These are phyloP conservation scores for Actinomortierella wolfii DNA, from an alignment of 371 early-diverging fungal genomes.

Conservation along the genomic window DNA sequence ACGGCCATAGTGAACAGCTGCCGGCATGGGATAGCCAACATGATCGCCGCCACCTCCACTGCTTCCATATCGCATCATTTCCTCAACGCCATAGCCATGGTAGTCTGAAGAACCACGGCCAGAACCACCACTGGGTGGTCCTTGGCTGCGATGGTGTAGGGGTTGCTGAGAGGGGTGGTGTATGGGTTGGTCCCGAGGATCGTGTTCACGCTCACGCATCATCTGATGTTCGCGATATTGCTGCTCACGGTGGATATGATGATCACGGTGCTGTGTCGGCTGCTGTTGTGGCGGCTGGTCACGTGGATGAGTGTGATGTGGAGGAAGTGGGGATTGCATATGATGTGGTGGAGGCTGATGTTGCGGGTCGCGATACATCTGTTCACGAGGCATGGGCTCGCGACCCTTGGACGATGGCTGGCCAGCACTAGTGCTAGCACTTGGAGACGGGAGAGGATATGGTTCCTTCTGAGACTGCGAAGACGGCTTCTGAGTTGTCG, in stretches of 20 bases:
- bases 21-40: conserved; percentile 25
- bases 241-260: conserved; percentile 9
- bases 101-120: conserved; percentile 25
- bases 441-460: conserved; percentile 19
- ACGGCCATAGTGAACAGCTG: conserved; percentile 36
- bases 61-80: conserved; percentile 43
- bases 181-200: conserved; percentile 21
- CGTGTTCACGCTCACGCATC: conserved; percentile 37
- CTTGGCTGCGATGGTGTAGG: too few species aligned
- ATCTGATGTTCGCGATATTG: conserved; percentile 29
- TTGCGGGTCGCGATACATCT: too few species aligned
- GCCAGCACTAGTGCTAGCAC: too few species aligned
- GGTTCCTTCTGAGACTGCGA: conserved; percentile 13
- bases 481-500: conserved; percentile 15
- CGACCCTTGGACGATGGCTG: too few species aligned
- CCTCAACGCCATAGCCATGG: conserved; percentile 27
- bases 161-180: conserved; percentile 16
- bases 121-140: conserved; percentile 21
- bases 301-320: conserved; percentile 19
- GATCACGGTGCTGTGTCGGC: conserved; percentile 12
- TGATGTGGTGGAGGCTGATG: conserved; percentile 20
- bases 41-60: conserved; percentile 37
- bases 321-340: conserved; percentile 19
- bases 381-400: too few species aligned
- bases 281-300: conserved; percentile 21